phyloP scores from a whole-genome alignment of 352 stramenopile genomes.

The Phytophthora sp. region DNA sequence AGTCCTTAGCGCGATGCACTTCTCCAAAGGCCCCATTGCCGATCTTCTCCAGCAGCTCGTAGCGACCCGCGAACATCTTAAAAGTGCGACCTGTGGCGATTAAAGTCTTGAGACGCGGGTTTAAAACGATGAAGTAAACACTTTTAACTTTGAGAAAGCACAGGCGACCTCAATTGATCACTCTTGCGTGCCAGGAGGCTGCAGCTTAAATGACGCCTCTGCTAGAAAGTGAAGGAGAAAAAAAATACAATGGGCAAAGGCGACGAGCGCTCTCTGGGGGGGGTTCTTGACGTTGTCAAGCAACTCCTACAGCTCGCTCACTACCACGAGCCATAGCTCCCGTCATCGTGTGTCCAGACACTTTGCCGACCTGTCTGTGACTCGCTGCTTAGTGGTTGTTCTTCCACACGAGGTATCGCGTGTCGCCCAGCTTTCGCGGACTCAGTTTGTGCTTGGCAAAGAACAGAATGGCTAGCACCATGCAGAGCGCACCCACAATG shows the following conservation, averaged over 20 bases:
- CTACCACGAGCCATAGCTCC: conserved; percentile 19
- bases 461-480: conserved; percentile 95
- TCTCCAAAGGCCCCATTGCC: conserved; percentile 77
- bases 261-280: conserved; percentile 19
- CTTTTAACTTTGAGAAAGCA: conserved; percentile 20
- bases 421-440: conserved; percentile 95
- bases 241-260: conserved; percentile 41
- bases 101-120: no score
- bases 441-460: conserved; percentile 95
- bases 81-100: conserved; percentile 9
- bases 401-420: conserved; percentile 96
- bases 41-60: conserved; percentile 70
- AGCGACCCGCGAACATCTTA: conserved; percentile 45
- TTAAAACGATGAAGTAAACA: no score
- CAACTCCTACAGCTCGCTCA: conserved; percentile 27
- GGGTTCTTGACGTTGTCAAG: conserved; percentile 22
- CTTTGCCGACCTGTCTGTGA: conserved; percentile 23
- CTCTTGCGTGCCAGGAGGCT: conserved; percentile 21
- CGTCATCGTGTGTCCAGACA: conserved; percentile 16
- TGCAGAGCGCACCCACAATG: conserved; percentile 93
- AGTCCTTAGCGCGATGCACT: conserved; percentile 60
- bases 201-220: conserved; percentile 31
- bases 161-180: conserved; percentile 31
- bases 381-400: conserved; percentile 86
- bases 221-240: conserved; percentile 22